Evolutionary conservation across 2,329 filamentous ascomycete genomes (phyloP), one percentile per base, ranked within the genome.

Genomic region (Xylariaceae sp.): DNA sequence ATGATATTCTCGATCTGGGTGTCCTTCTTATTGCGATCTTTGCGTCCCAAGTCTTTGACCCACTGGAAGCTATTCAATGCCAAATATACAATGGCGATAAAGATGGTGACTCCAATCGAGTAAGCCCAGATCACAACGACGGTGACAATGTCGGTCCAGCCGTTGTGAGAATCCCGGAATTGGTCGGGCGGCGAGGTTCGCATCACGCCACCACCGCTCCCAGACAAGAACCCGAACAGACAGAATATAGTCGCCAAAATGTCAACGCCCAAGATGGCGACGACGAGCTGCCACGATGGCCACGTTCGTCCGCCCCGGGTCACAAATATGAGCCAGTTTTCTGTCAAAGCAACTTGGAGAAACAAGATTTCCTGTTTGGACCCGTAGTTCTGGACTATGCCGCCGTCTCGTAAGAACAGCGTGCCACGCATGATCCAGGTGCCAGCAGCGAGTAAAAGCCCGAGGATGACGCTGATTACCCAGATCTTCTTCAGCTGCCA

Each of bases 401-500:
- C 86, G 65, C 86, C 86, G 68, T 80, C 82, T 52, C 74, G 71
- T 17, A 89, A 70, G 77, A 82, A 89, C 63, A 89, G 71, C 43
- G 85, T 78, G 45, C 81, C 86, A 63, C 86, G 86, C 56, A 89
- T 73, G 63, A 89, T 75, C 86, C 86, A 90, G 60, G 86, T 90
- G 53, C 75, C 86, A 40, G 80, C 65, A 48, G 86, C 86, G 39
- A 90, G 83, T 40, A 89, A 71, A 32, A 80, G 58, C 68, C 86
- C 86, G 44, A 89, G 79, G 52, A 86, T 72, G 58, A 86, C 75
- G 54, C 80, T 85, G 63, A 90, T 88, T 58, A 89, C 78, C 86
- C 86, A 89, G 66, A 89, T 89, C 78, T 89, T 90, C 57, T 86
- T 85, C 57, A 90, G 68, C 72, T 90, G 86, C 86, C 86, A 90